A percentile compares a stretch with the other conserved stretches of the same genome.
Conservation (phyloP, 306 rosid species). For the peach (Prunus persica) region Prunus_persica_NCBIv2 NC_034012.1:7537501-7538000, state of each 20-base stretch:
- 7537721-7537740: slow-evolving; percentile 77
- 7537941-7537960: slow-evolving; percentile 57
- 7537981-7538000: slow-evolving; percentile 74
- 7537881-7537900: slow-evolving; percentile 35
- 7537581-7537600: slow-evolving; percentile 47
- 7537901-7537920: slow-evolving; percentile 72
- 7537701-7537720: slow-evolving; percentile 81
- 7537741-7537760: slow-evolving; percentile 56
- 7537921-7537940: slow-evolving; percentile 70
- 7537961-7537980: slow-evolving; percentile 61
- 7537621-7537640: slow-evolving; percentile 15
- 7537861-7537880: slow-evolving; percentile 37
- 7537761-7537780: slow-evolving; percentile 96
- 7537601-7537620: slow-evolving; percentile 12
- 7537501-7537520: slow-evolving; percentile 69
- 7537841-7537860: slow-evolving; percentile 35
- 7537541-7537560: slow-evolving; percentile 65
- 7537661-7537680: slow-evolving; percentile 21
- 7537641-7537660: slow-evolving; percentile 2
- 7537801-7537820: slow-evolving; percentile 24
- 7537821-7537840: slow-evolving; percentile 45
- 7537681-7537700: slow-evolving; percentile 74
- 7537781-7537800: slow-evolving; percentile 61
- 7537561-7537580: slow-evolving; percentile 59
- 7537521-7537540: slow-evolving; percentile 69